phyloP scores from a whole-genome alignment of 2,329 filamentous ascomycete species.

The Penicillium verrucosum region DNA sequence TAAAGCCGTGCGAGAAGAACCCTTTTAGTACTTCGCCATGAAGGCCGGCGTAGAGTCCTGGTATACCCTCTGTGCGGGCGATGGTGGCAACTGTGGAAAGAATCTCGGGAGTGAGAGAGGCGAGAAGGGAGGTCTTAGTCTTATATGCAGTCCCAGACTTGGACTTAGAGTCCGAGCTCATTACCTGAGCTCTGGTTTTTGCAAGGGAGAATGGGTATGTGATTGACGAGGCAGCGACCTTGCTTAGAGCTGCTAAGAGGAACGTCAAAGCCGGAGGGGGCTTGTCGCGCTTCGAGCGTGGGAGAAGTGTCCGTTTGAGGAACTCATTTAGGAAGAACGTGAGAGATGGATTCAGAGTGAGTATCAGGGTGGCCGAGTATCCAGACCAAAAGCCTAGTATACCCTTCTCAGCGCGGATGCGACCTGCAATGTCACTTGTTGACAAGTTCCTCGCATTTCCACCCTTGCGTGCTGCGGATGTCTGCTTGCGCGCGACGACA shows the following conservation, averaged over 20 bases:
- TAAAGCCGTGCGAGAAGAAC: slow-evolving; percentile 81
- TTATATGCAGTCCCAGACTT: slow-evolving; percentile 27
- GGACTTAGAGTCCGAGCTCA: slow-evolving; percentile 14
- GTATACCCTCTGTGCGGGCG: slow-evolving; percentile 61
- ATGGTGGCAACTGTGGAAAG: slow-evolving; percentile 61
- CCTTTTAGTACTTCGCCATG: slow-evolving; percentile 74
- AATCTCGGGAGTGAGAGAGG: slow-evolving; percentile 49
- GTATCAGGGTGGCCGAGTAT: slow-evolving; percentile 73
- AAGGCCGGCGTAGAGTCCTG: slow-evolving; percentile 72
- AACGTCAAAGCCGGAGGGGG: slow-evolving; percentile 58
- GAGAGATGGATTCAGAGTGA: slow-evolving; percentile 81
- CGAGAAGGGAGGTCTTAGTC: slow-evolving; percentile 1
- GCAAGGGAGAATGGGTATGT: slow-evolving; percentile 86
- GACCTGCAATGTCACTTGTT: slow-evolving; percentile 57
- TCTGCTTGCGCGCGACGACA: slow-evolving; percentile 78
- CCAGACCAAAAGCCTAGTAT: slow-evolving; percentile 79
- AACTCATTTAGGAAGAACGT: slow-evolving; percentile 80
- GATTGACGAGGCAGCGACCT: slow-evolving; percentile 69
- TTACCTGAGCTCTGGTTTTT: slow-evolving; percentile 72
- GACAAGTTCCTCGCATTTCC: slow-evolving; percentile 21
- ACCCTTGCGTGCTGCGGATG: slow-evolving; percentile 47
- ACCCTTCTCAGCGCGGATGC: slow-evolving; percentile 68
- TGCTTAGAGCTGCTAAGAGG: slow-evolving; percentile 70
- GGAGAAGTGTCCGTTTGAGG: slow-evolving; percentile 60
- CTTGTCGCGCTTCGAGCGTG: slow-evolving; percentile 50